Evolutionary conservation across 2,329 filamentous ascomycete genomes (phyloP).

Genomic region (Diplodia mutila): DNA sequence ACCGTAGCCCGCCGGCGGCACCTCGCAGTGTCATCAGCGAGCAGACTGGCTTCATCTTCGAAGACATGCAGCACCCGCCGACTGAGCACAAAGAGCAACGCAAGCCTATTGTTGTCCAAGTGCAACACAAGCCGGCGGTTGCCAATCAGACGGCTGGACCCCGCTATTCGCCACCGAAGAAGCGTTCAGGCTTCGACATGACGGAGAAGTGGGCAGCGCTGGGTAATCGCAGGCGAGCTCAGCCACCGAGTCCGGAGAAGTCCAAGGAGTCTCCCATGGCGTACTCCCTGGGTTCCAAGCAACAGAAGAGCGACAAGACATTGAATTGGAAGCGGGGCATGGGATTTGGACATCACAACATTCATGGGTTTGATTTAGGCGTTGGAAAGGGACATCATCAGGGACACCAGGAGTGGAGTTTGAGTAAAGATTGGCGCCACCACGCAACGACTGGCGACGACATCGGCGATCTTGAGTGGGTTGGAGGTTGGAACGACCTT

Average conservation of each 20-base stretch:
- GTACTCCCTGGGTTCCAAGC: slow-evolving; percentile 38
- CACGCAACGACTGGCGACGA: slow-evolving; percentile 59
- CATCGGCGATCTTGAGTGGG: slow-evolving; percentile 86
- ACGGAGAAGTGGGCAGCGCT: slow-evolving; percentile 89
- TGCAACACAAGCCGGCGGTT: slow-evolving; percentile 27
- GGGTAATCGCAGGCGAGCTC: slow-evolving; percentile 77
- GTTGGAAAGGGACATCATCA: slow-evolving; percentile 28
- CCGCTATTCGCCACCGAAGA: slow-evolving; percentile 67
- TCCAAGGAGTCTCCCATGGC: slow-evolving; percentile 40
- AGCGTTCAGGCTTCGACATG: slow-evolving; percentile 51
- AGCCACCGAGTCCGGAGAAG: slow-evolving; percentile 53
- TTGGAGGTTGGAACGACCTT: slow-evolving; percentile 84
- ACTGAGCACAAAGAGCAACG: slow-evolving; percentile 31
- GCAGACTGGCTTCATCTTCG: slow-evolving; percentile 73
- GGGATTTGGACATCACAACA: slow-evolving; percentile 25
- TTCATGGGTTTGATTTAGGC: slow-evolving; percentile 20
- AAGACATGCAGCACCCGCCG: slow-evolving; percentile 75
- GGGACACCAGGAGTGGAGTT: slow-evolving; percentile 45
- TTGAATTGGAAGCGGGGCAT: slow-evolving; percentile 39
- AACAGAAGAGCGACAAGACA: slow-evolving; percentile 44
- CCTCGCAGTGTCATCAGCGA: slow-evolving; percentile 58
- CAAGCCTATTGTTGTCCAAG: slow-evolving; percentile 34
- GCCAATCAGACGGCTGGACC: slow-evolving; percentile 32
- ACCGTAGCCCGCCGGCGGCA: slow-evolving; percentile 37
- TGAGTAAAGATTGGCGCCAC: slow-evolving; percentile 55